phyloP scores from a whole-genome alignment of 2,329 filamentous ascomycete genomes.

The Penicillium italicum region DNA sequence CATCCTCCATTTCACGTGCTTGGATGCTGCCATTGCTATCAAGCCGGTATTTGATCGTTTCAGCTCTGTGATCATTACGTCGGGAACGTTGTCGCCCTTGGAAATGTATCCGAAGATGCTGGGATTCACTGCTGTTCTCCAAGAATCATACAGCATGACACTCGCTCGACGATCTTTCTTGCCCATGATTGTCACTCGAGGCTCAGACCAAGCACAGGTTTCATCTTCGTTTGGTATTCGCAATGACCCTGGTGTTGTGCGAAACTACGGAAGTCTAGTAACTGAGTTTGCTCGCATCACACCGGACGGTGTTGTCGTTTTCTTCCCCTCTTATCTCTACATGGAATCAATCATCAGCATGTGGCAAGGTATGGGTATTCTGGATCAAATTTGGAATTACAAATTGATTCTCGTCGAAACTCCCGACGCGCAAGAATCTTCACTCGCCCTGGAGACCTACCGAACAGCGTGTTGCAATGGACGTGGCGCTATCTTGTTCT shows the following conservation, averaged over 20 bases:
- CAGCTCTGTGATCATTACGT: slow-evolving; percentile 97
- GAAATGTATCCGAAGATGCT: slow-evolving; percentile 99
- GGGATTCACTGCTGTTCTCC: slow-evolving; percentile 83
- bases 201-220: slow-evolving; percentile 88
- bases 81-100: slow-evolving; percentile 90
- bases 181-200: slow-evolving; percentile 94
- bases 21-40: slow-evolving; percentile 96
- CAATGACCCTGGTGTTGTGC: slow-evolving; percentile 92
- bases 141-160: slow-evolving; percentile 97
- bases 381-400: slow-evolving; percentile 98
- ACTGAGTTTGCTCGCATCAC: slow-evolving; percentile 96
- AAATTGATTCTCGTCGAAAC: slow-evolving; percentile 98
- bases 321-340: slow-evolving; percentile 97
- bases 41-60: slow-evolving; percentile 97
- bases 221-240: slow-evolving; percentile 93
- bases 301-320: slow-evolving; percentile 96
- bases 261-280: slow-evolving; percentile 90
- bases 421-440: slow-evolving; percentile 94
- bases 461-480: slow-evolving; percentile 97
- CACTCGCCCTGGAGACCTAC: slow-evolving; percentile 91
- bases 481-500: slow-evolving; percentile 85
- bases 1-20: slow-evolving; percentile 92
- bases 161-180: slow-evolving; percentile 91
- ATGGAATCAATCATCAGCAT: slow-evolving; percentile 99
- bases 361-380: slow-evolving; percentile 98